Evolutionary conservation across 306 rosid species (phyloP).

Genomic region (Dryas drummondii): DNA sequence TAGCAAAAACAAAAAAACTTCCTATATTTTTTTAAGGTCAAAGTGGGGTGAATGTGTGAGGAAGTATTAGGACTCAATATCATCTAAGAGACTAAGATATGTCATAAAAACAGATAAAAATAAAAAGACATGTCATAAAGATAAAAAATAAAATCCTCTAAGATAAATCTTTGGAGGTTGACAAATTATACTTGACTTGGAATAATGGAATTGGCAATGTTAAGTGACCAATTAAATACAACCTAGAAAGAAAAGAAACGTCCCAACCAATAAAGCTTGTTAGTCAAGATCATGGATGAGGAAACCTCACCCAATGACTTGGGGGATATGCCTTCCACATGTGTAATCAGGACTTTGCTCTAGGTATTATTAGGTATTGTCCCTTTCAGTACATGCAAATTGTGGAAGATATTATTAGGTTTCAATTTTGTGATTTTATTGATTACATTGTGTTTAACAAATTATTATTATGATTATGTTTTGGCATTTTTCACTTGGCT

Average conservation of each 20-base stretch:
- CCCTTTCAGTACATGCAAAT: not conserved
- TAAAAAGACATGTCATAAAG: not conserved
- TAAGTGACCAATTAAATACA: constrained; percentile 7
- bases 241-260: not conserved
- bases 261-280: constrained; percentile 23
- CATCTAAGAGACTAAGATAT: too few species aligned
- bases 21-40: not conserved
- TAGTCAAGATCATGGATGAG: constrained; percentile 28
- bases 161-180: constrained; percentile 15
- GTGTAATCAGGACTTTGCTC: not conserved
- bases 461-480: too few species aligned
- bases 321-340: not conserved
- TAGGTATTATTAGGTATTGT: not conserved
- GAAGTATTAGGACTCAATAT: not conserved
- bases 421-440: not conserved
- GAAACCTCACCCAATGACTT: constrained; percentile 22
- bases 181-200: not conserved
- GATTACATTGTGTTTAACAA: not conserved
- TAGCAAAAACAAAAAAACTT: not conserved
- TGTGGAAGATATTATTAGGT: not conserved
- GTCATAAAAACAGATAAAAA: too few species aligned
- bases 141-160: not conserved
- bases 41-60: not conserved
- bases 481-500: too few species aligned
- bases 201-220: not conserved